Conservation (phyloP, 1,284 basidiomycete species). For the Leccinum pseudoinsigne region DNA sequence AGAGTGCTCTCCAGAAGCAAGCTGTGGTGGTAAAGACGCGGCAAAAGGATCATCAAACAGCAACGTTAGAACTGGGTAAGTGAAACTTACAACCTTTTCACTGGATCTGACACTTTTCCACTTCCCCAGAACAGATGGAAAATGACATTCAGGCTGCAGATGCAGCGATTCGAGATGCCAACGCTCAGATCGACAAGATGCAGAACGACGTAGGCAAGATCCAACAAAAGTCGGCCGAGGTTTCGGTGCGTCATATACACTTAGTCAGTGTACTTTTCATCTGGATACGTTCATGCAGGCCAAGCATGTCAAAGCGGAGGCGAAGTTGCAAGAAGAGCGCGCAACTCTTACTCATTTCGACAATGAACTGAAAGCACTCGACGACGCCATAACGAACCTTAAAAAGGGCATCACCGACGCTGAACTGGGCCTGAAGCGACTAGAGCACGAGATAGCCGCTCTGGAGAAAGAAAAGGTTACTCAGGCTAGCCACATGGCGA, state of each 20-base stretch:
- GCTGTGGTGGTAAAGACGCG: constrained; percentile 79
- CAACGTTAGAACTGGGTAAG: constrained; percentile 83
- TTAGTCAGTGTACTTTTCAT: neutral
- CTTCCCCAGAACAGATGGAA: constrained; percentile 73
- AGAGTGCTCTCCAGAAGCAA: constrained; percentile 80
- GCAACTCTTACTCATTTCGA: constrained; percentile 89
- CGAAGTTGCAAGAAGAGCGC: constrained; percentile 78
- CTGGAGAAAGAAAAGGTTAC: constrained; percentile 55
- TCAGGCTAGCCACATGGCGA: constrained; percentile 45
- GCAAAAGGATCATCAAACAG: constrained; percentile 90
- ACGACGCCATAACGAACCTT: constrained; percentile 79
- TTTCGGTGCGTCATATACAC: constrained; percentile 44
- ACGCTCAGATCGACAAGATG: constrained; percentile 57
- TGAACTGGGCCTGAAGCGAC: constrained; percentile 65
- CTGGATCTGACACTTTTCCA: neutral
- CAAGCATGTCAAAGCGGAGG: constrained; percentile 63
- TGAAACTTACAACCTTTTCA: neutral
- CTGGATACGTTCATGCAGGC: constrained; percentile 39
- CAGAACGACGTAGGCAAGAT: constrained; percentile 67
- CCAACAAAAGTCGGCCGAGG: constrained; percentile 49
- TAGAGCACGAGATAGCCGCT: constrained; percentile 52
- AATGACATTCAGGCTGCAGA: constrained; percentile 71
- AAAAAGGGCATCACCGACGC: constrained; percentile 74
- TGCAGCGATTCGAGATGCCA: constrained; percentile 61
- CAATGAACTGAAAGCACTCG: constrained; percentile 82